Base-by-base conservation (phyloP, 2,329 filamentous ascomycete genomes). In the Colletotrichum sp. region DNA sequence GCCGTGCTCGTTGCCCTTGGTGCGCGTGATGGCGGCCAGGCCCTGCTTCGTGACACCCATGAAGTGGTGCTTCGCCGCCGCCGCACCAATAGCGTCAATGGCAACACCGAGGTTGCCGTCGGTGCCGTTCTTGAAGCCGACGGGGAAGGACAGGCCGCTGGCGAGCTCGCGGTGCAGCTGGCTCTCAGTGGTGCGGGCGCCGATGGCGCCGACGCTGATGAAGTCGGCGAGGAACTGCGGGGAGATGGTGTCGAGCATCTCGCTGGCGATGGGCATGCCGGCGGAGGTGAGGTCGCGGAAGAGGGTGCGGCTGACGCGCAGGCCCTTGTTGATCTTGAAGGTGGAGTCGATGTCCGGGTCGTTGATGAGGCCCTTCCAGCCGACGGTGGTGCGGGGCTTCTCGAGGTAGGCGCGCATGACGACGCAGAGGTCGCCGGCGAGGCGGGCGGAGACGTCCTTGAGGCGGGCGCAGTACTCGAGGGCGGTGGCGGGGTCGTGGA, bases 321-420 rank as follows among this genome's bases (percentile, higher is more conserved):
- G 91, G 69, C 97, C 97, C 90, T 99, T 99, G 92, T 99, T 99
- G 90, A 99, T 99, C 88, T 98, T 92, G 93, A 95, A 99, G 83
- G 94, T 97, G 85, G 97, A 94, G 86, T 99, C 95, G 84, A 99
- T 98, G 82, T 99, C 96, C 4, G 97, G 97, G 86, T 99, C 97
- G 87, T 99, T 99, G 90, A 99, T 98, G 85, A 99, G 90, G 69
- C 97, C 97, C 89, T 99, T 99, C 97, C 97, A 99, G 84, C 97
- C 97, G 66, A 99, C 96, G 1, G 97, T 99, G 66, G 97, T 99
- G 77, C 97, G 94, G 57, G 97, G 97, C 91, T 99, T 99, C 90
- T 99, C 97, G 68, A 99, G 94, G 91, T 99, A 99, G 83, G 96
- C 96, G 81, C 97, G 95, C 97, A 99, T 99, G 82, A 99, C 93